Base-by-base conservation (phyloP, 345 rosid genomes). In the Moricandia arvensis region DNA sequence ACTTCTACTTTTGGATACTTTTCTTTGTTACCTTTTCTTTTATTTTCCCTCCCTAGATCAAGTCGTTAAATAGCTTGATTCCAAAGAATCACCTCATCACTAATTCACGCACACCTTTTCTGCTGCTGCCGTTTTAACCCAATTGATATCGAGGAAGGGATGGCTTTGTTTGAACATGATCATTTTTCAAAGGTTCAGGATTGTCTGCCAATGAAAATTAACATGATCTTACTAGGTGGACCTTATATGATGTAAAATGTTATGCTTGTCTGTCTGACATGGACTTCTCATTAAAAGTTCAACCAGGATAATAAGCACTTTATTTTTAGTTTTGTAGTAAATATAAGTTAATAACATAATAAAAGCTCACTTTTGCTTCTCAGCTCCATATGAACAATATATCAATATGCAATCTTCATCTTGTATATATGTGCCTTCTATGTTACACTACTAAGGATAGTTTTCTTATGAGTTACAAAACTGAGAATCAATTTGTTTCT, bases 111-210 rank as follows among this genome's bases (percentile, higher is more conserved):
- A 63, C 51, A 45, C 24, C 33, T 61, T 68, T 68, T 68, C 8
- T 35, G 69, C 64, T 35, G 69, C 64, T 61, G 57, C 57, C 0
- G 29, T 51, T 75, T 75, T 35, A 68, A 68, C 69, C 79, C 74
- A 68, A 75, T 59, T 47, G 54, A 34, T 24, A 24, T 33, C 21
- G 31, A 67, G 68, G 7, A 29, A 11, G 3, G 17, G n/a, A 59
- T 67, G 41, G 6, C 35, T 12, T 47, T 60, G 31, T 75, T 75
- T 75, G 8, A 33, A 37, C 8, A 34, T 13, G 64, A 76, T 76
- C 33, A 62, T 13, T 61, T 13, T 29, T 62, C 61, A 70, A 64
- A 64, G 80, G 80, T 45, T 30, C 18, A 70, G 61, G 53, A 70
- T 55, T 0, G 0, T 4, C 31, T 31, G 60, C 80, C 71, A 70